These are phyloP conservation scores for Poa annua DNA, from an alignment of 176 grass and related monocot genomes.

Conservation along the genomic window DNA sequence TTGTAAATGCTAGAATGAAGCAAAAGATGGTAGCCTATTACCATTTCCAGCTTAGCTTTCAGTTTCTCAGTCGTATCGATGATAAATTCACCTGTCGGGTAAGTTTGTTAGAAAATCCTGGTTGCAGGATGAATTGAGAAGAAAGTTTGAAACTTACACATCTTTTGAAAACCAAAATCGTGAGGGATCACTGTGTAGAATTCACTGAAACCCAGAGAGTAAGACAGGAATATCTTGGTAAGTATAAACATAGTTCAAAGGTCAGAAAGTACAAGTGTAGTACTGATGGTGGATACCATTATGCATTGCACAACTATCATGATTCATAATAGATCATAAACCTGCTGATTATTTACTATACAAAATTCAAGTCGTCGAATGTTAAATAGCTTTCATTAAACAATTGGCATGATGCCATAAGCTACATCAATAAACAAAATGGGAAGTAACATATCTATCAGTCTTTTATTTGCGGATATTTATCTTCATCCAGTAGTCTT, in stretches of 20 bases:
- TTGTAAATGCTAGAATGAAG: background rate
- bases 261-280: background rate
- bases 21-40: conserved; percentile 43
- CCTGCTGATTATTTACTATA: background rate
- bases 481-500: background rate
- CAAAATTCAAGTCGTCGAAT: background rate
- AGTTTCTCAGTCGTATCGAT: conserved; percentile 87
- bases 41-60: conserved; percentile 91
- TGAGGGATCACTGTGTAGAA: conserved; percentile 91
- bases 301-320: conserved; percentile 10
- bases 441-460: background rate
- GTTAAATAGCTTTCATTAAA: conserved; percentile 14
- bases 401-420: background rate
- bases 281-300: background rate
- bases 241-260: background rate
- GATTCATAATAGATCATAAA: background rate
- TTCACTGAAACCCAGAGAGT: conserved; percentile 41
- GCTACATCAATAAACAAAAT: background rate
- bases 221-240: conserved; percentile 13
- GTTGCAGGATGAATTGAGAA: background rate
- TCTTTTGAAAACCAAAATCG: conserved; percentile 92
- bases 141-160: conserved; percentile 62
- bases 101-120: conserved; percentile 24
- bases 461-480: conserved; percentile 22
- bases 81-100: conserved; percentile 80